Conservation (phyloP, 441 rosid species). For the Bocquillonia castaneifolia region DNA sequence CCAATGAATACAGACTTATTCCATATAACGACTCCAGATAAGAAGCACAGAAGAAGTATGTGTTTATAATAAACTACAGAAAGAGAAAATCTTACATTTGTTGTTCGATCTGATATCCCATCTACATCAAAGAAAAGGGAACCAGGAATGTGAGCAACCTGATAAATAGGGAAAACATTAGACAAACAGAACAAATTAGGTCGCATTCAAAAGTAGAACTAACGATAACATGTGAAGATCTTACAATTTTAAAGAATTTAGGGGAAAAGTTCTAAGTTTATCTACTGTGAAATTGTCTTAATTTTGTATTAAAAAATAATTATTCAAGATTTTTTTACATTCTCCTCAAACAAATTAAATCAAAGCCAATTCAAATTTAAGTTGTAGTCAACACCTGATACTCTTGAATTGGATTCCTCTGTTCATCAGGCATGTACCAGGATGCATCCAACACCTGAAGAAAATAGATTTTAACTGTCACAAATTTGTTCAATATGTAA, state of each 20-base stretch:
- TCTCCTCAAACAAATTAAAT: background rate
- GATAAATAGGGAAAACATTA: conserved; percentile 22
- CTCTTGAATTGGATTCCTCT: conserved; percentile 89
- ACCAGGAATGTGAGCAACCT: conserved; percentile 96
- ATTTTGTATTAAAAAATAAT: background rate
- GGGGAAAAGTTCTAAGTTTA: background rate
- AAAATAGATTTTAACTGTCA: conserved; percentile 13
- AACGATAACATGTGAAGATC: conserved; percentile 3
- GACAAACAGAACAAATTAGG: conserved; percentile 5
- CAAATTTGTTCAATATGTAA: background rate
- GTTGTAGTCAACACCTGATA: conserved; percentile 51
- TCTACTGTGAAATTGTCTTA: background rate
- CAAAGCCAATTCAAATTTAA: conserved; percentile 12
- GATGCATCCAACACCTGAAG: conserved; percentile 88
- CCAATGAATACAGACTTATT: background rate
- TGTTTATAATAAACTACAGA: conserved; percentile 11
- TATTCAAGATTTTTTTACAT: background rate
- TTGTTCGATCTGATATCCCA: conserved; percentile 65
- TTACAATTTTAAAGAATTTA: background rate
- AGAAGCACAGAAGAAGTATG: conserved; percentile 6
- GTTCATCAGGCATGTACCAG: conserved; percentile 97
- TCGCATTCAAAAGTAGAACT: background rate
- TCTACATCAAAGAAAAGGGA: conserved; percentile 89
- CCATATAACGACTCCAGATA: background rate
- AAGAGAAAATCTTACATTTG: conserved; percentile 46